Percentiles rank a stretch among this genome's conserved stretches.
Conservation (phyloP, 2,329 filamentous ascomycete species). For the Alternaria longipes region DNA sequence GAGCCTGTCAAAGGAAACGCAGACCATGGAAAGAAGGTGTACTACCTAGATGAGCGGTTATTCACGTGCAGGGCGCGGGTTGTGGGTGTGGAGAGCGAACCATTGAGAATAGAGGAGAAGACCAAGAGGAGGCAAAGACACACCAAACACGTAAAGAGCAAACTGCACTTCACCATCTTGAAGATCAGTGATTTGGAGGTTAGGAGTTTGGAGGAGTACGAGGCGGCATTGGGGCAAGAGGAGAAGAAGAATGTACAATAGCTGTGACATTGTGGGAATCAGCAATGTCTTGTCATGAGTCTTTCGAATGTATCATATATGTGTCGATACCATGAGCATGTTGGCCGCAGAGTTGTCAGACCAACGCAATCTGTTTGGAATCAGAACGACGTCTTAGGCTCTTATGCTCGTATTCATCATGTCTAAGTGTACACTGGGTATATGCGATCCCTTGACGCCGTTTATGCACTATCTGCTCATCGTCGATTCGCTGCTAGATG, state of each 20-base stretch:
- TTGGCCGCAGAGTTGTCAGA: background rate
- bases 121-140: constrained; percentile 72
- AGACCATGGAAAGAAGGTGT: constrained; percentile 50
- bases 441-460: constrained; percentile 11
- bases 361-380: background rate
- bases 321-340: constrained; percentile 17
- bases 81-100: constrained; percentile 80
- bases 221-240: constrained; percentile 44
- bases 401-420: constrained; percentile 8
- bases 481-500: background rate
- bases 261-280: background rate
- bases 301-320: constrained; percentile 27
- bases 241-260: constrained; percentile 13
- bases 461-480: constrained; percentile 7
- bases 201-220: constrained; percentile 64
- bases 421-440: constrained; percentile 15
- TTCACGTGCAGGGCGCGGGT: constrained; percentile 89
- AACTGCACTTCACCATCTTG: constrained; percentile 88
- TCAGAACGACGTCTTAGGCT: background rate
- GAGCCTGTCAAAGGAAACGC: constrained; percentile 42
- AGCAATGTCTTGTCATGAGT: background rate
- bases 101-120: constrained; percentile 64
- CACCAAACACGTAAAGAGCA: constrained; percentile 81
- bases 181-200: constrained; percentile 83
- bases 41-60: constrained; percentile 80